These are phyloP conservation scores for Claviceps citrina DNA, from an alignment of 2,329 filamentous ascomycete species.

Conservation along the genomic window DNA sequence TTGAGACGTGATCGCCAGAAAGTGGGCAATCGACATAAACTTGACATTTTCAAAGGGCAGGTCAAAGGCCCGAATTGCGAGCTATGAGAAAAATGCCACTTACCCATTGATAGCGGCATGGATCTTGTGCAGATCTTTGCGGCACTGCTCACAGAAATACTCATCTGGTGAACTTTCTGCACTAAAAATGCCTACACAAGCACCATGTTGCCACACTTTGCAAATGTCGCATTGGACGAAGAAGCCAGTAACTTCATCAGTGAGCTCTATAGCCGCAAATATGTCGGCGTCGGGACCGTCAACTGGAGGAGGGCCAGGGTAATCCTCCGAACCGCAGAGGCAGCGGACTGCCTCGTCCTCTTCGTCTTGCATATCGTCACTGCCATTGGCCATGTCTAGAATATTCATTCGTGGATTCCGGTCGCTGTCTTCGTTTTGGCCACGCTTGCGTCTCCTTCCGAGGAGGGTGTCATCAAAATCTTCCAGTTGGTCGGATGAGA, in stretches of 20 bases:
- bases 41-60: too few species aligned
- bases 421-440: slow-evolving; percentile 45
- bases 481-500: slow-evolving; percentile 53
- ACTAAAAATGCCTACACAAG: slow-evolving; percentile 92
- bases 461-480: slow-evolving; percentile 57
- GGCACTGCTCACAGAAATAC: slow-evolving; percentile 94
- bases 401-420: slow-evolving; percentile 27
- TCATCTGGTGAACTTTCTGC: slow-evolving; percentile 87
- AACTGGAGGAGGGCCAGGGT: slow-evolving; percentile 64
- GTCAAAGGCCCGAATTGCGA: too few species aligned
- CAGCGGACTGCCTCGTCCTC: slow-evolving; percentile 93
- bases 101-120: slow-evolving; percentile 73
- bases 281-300: slow-evolving; percentile 43
- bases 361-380: slow-evolving; percentile 53
- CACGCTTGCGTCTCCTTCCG: slow-evolving; percentile 65
- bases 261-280: slow-evolving; percentile 45
- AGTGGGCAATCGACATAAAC: too few species aligned
- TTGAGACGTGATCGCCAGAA: slow-evolving; percentile 2
- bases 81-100: slow-evolving; percentile 21
- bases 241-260: slow-evolving; percentile 80
- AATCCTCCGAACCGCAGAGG: slow-evolving; percentile 87
- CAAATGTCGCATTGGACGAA: slow-evolving; percentile 97
- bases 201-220: slow-evolving; percentile 97
- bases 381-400: slow-evolving; percentile 43
- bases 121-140: slow-evolving; percentile 79